A percentile compares a stretch with the other conserved stretches of the same genome.
phyloP scores from a whole-genome alignment of 331 rosid species.

The Pyrus hybrid region DNA sequence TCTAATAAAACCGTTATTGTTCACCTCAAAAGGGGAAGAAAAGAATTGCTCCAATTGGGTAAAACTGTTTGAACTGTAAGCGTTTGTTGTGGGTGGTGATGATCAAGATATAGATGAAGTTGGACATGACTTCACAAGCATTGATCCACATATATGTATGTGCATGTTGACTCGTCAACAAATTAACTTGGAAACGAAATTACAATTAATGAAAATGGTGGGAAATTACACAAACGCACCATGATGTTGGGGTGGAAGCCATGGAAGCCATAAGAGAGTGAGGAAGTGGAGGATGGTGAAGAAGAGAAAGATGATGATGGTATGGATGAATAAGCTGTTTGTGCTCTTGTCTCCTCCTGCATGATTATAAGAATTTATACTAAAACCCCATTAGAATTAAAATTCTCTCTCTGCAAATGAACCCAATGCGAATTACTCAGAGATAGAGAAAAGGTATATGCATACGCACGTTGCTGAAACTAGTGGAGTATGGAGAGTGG shows the following conservation, averaged over 20 bases:
- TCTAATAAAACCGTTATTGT: background rate
- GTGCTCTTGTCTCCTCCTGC: constrained; percentile 68
- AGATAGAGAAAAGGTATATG: background rate
- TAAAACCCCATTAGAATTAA: background rate
- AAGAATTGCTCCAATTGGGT: background rate
- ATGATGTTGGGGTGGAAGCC: constrained; percentile 32
- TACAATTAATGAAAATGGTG: background rate
- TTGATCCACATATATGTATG: background rate
- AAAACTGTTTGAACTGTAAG: background rate
- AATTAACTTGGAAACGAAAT: background rate
- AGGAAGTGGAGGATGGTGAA: constrained; percentile 50
- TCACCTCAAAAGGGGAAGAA: background rate
- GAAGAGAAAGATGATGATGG: constrained; percentile 66
- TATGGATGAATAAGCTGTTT: constrained; percentile 54
- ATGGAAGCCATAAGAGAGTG: constrained; percentile 53
- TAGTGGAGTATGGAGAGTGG: constrained; percentile 43
- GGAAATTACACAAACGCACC: constrained; percentile 32
- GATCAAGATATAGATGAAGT: background rate
- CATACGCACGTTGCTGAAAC: constrained; percentile 48
- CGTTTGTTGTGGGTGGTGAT: background rate
- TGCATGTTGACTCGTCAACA: background rate
- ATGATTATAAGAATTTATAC: constrained; percentile 2
- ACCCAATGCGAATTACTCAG: background rate
- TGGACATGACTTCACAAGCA: background rate
- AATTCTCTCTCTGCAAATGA: background rate